Evolutionary conservation across 2,329 filamentous ascomycete species (phyloP).

Genomic region (Alternaria sp.): DNA sequence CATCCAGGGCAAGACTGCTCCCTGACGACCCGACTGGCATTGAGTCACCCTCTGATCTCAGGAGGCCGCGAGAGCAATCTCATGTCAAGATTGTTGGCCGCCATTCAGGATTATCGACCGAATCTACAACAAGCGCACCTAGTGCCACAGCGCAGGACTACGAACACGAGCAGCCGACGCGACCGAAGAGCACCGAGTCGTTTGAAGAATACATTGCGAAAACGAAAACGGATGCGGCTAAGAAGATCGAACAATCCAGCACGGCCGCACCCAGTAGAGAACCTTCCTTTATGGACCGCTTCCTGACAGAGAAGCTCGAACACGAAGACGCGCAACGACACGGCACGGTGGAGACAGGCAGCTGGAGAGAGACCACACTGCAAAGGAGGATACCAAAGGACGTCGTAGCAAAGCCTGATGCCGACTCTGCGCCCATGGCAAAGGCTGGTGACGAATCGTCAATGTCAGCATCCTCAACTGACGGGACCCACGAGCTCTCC

Average conservation of each 20-base stretch:
- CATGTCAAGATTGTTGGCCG: slow-evolving; percentile 9
- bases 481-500: not conserved
- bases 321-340: not conserved
- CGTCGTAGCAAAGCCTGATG: not conserved
- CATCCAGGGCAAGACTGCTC: slow-evolving; percentile 23
- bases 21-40: slow-evolving; percentile 28
- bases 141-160: not conserved
- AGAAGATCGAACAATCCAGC: not conserved
- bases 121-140: not conserved
- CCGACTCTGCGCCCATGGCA: not conserved
- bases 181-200: slow-evolving; percentile 6
- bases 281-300: slow-evolving; percentile 31
- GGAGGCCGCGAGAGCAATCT: slow-evolving; percentile 31
- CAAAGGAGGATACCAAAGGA: slow-evolving; percentile 13
- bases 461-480: not conserved
- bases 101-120: not conserved
- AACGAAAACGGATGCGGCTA: not conserved
- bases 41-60: slow-evolving; percentile 41
- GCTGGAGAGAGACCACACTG: slow-evolving; percentile 38
- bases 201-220: not conserved
- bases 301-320: slow-evolving; percentile 23
- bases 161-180: not conserved
- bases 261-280: slow-evolving; percentile 18
- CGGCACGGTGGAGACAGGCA: not conserved
- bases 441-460: not conserved